These are phyloP conservation scores for Arthrinium phaeospermum DNA, from an alignment of 2,329 filamentous ascomycete species.

Conservation along the genomic window DNA sequence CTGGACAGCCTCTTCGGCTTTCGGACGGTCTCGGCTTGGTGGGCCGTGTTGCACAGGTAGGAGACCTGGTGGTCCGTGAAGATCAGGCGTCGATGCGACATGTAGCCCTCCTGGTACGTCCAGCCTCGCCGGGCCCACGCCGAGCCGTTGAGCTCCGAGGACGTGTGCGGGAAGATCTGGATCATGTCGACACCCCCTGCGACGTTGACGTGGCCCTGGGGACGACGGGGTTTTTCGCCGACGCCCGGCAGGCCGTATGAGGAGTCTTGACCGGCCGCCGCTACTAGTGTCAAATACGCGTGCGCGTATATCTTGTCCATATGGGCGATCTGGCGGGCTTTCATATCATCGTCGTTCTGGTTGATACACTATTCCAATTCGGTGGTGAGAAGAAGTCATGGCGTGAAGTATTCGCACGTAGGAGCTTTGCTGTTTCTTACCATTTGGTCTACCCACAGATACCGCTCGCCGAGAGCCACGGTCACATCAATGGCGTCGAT, in stretches of 20 bases:
- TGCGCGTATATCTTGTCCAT: slow-evolving; percentile 4
- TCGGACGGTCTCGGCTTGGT: not conserved
- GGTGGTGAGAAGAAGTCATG: not conserved
- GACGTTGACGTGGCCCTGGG: not conserved
- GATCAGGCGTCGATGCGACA: not conserved
- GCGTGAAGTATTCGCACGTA: too few species aligned
- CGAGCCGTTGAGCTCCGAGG: not conserved
- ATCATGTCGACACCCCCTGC: not conserved
- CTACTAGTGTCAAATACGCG: not conserved
- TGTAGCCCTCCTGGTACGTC: slow-evolving; percentile 12
- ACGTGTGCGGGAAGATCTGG: slow-evolving; percentile 4
- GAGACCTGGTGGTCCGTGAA: slow-evolving; percentile 6
- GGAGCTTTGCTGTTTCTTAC: not conserved
- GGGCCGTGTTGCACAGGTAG: not conserved
- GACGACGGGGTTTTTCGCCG: not conserved
- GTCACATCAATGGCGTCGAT: not conserved
- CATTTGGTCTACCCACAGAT: slow-evolving; percentile 16
- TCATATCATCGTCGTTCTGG: not conserved
- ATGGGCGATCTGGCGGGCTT: not conserved
- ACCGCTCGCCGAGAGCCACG: not conserved
- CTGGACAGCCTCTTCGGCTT: not conserved
- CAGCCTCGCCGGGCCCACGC: slow-evolving; percentile 7
- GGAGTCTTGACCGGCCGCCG: slow-evolving; percentile 5
- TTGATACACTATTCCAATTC: not conserved
- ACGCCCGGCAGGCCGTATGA: not conserved